Evolutionary conservation across 192 early-diverging fungal genomes (phyloP).

Genomic region (Funneliformis mosseae): DNA sequence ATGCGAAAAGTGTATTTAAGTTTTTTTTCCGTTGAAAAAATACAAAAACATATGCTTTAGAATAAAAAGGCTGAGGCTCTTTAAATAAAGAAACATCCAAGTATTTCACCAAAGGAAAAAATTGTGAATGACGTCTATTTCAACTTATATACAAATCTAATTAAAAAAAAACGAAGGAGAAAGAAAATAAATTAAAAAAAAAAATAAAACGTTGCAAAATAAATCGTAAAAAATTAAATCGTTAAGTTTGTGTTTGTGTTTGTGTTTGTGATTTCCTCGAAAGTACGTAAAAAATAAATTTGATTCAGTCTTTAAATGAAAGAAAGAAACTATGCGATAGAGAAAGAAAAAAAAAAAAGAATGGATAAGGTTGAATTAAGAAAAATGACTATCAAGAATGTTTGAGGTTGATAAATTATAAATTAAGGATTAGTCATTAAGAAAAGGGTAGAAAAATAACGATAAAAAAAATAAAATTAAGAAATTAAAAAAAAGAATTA

Average conservation of each 20-base stretch:
- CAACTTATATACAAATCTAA: not conserved
- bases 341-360: not conserved
- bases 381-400: not conserved
- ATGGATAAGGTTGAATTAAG: not conserved
- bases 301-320: not conserved
- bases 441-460: not conserved
- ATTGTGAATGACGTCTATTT: not conserved
- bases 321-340: not conserved
- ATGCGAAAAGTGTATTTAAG: not conserved
- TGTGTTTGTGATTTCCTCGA: conserved; percentile 1
- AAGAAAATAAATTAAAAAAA: not conserved
- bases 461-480: not conserved
- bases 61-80: not conserved
- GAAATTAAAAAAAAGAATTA: not conserved
- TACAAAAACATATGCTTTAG: not conserved
- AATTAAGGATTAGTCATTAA: not conserved
- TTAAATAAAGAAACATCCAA: not conserved
- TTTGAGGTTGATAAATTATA: not conserved
- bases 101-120: not conserved
- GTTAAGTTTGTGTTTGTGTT: conserved; percentile 10
- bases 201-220: not conserved
- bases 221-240: not conserved
- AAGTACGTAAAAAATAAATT: conserved; percentile 2
- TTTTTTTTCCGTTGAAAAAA: not conserved
- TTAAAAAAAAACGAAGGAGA: not conserved